Base-by-base conservation (phyloP, 306 rosid genomes). In the Oemleria cerasiformis region DNA sequence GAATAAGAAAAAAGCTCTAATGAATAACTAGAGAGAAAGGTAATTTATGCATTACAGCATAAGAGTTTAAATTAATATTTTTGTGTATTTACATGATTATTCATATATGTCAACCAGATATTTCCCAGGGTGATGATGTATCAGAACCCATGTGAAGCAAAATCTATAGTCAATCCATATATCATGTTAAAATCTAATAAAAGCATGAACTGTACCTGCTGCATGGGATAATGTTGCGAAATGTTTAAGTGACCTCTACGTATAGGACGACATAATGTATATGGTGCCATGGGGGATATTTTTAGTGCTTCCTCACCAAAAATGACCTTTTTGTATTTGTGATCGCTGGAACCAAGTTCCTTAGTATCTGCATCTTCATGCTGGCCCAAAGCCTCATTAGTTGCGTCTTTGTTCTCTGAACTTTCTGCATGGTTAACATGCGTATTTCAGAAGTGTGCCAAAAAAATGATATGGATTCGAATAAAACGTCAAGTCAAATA, bases 211-310 rank as follows among this genome's bases (percentile, higher is more conserved):
- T 38, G 56, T 74, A 93, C 98, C 98, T 93, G 98, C 86, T 91
- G 98, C 94, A 87, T 82, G 71, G 98, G 75, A 89, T 94, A 94
- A 79, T 89, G 81, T 74, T 69, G 87, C 14, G 98, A 94, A 74
- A 94, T 86, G 81, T 94, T 94, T 76, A 94, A 75, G 73, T 94
- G 98, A 69, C 98, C 96, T 77, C 98, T 82, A 73, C 97, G 95
- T 71, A 94, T 87, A 73, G 98, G 98, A 51, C 96, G 98, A 14
- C 77, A 82, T 80, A 94, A 77, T 66, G 91, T 89, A 78, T 91
- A 94, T 3, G 91, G 91, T n/a, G 87, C 91, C 21, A 72, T 36
- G 13, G 92, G 91, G 49, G 92, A 82, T 85, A 89, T 84, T 83
- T 86, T 85, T 64, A 89, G 79, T 55, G 97, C 91, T 81, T 94